Base-by-base conservation (phyloP, 495 filamentous ascomycete species). In the Daldinia bambusicola region DNA sequence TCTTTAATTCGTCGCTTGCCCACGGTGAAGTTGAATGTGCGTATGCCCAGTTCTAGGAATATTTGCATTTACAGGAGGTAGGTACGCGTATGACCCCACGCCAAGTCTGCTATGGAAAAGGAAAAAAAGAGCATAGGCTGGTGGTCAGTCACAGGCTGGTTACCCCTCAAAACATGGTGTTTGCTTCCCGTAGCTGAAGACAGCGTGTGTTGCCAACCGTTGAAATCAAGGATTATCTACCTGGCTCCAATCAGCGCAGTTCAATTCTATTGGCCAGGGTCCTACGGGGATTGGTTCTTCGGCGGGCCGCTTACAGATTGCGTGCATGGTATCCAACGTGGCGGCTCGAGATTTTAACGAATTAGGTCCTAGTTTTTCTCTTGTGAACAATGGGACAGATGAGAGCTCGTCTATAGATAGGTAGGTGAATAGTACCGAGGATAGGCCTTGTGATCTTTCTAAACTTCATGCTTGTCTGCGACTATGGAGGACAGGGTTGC, bases 321-420 rank as follows among this genome's bases (percentile, higher is more conserved):
- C 61, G 66, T 63, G 70, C 70, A 73, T 69, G 32, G 16, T 69
- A 66, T 63, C 66, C 66, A 73, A 61, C 70, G 7, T 40, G 61
- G 61, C 66, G 66, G 70, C 56, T 73, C 61, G 66, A 61, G 55
- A 36, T 37, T 6, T 12, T 66, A 55, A 55, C 55, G 31, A 52
- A 14, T 34, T 38, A 61, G 38, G 68, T 41, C 60, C 52, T 61
- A 56, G 26, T 26, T 61, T 52, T 16, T 48, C 43, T 48, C 64
- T 68, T 43, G 43, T 65, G 55, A 61, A n/a, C n/a, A 40, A 62
- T 57, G 61, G 52, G 61, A 60, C 55, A 45, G 63, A 63, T 63
- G 31, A 60, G 59, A 53, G 66, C 50, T 56, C 36, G 53, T 69
- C 57, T 58, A 68, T 60, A 64, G 55, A 64, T n/a, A 26, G 26